Conservation (phyloP, 2,329 filamentous ascomycete species). For the Colletotrichum salicis region DNA sequence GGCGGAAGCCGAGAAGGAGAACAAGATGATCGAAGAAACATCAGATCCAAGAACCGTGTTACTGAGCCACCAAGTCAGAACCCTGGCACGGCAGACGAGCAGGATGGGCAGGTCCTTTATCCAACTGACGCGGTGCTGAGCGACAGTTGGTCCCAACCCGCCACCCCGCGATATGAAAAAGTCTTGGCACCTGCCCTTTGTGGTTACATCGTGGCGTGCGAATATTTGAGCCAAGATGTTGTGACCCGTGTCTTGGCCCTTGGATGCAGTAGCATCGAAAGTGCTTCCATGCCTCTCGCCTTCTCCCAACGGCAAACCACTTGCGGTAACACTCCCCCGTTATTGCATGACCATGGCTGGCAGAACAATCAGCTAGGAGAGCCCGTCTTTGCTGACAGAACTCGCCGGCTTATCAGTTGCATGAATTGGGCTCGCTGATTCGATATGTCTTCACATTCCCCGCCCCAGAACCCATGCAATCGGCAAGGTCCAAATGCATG, state of each 20-base stretch:
- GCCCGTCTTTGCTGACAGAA: neutral
- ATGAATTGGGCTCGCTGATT: constrained; percentile 17
- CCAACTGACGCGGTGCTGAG: neutral
- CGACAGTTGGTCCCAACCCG: constrained; percentile 6
- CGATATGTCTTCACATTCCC: constrained; percentile 5
- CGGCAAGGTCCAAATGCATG: constrained; percentile 6
- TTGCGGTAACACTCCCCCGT: constrained; percentile 9
- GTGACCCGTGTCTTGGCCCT: neutral
- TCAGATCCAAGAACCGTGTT: neutral
- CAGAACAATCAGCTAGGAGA: neutral
- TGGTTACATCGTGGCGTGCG: constrained; percentile 25
- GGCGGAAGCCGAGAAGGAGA: neutral
- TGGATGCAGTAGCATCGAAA: no score
- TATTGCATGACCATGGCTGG: constrained; percentile 2
- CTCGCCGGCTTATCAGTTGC: constrained; percentile 21
- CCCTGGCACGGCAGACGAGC: constrained; percentile 8
- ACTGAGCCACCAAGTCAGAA: neutral
- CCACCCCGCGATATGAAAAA: constrained; percentile 15
- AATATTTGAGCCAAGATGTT: constrained; percentile 4
- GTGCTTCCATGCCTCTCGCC: neutral
- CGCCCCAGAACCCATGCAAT: constrained; percentile 1
- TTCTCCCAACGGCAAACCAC: neutral
- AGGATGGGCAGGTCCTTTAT: constrained; percentile 21
- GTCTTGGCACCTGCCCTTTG: constrained; percentile 33
- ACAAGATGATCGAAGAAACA: neutral